These are phyloP conservation scores for Microbotryum lychnidis-dioicae DNA, from an alignment of 1,284 basidiomycete genomes.

Conservation along the genomic window DNA sequence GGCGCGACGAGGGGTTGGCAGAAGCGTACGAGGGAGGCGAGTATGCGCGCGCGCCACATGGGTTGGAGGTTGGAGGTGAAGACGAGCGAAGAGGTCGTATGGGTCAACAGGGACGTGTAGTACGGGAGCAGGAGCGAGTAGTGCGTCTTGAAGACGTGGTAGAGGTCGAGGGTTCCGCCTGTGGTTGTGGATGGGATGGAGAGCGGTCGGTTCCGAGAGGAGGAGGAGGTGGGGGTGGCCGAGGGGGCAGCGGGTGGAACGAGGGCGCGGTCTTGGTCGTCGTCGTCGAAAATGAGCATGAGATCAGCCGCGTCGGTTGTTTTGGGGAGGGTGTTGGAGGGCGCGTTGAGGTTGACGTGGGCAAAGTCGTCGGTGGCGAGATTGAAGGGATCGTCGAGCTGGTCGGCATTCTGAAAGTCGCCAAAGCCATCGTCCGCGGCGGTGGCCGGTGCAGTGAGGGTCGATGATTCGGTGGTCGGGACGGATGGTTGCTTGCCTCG, in stretches of 20 bases:
- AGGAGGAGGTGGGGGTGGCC: conserved; percentile 1
- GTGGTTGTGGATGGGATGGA: not conserved
- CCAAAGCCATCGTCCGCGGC: conserved; percentile 46
- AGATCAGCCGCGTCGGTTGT: conserved; percentile 9
- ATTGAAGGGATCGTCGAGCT: conserved; percentile 11
- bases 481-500: conserved; percentile 37
- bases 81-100: conserved; percentile 36
- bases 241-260: conserved; percentile 3
- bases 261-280: not conserved
- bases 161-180: conserved; percentile 1
- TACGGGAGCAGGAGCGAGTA: conserved; percentile 32
- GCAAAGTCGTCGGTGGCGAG: conserved; percentile 13
- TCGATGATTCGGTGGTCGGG: not conserved
- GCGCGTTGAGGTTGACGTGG: not conserved
- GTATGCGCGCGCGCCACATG: conserved; percentile 36
- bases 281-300: conserved; percentile 23
- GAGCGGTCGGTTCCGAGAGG: not conserved
- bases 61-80: conserved; percentile 28
- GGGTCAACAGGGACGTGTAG: conserved; percentile 32
- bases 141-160: conserved; percentile 27
- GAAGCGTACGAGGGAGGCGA: conserved; percentile 64
- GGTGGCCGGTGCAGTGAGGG: not conserved
- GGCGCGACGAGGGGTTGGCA: conserved; percentile 58
- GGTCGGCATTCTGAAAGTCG: conserved; percentile 49
- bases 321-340: not conserved